Conservation (phyloP, 2,329 filamentous ascomycete species). For the Colletotrichum gigasporum region DNA sequence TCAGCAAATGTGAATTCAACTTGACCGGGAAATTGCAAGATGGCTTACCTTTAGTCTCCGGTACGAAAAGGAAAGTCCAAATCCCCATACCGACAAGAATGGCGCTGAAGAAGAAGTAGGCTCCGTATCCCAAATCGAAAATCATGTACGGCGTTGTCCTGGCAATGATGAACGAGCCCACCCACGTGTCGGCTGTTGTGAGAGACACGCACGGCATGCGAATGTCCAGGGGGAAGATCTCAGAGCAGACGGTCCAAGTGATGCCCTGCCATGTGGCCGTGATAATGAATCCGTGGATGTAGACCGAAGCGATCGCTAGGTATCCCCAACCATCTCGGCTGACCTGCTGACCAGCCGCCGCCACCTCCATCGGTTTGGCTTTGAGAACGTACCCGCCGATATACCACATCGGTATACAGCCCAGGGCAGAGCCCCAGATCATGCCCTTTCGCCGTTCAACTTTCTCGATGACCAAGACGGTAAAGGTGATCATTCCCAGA, state of each 20-base stretch:
- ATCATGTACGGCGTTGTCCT: conserved; percentile 52
- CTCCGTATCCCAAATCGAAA: conserved; percentile 53
- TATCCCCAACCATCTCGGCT: conserved; percentile 50
- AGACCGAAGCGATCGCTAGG: conserved; percentile 54
- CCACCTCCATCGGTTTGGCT: conserved; percentile 40
- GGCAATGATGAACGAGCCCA: conserved; percentile 50
- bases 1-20: not conserved
- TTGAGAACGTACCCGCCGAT: conserved; percentile 47
- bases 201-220: conserved; percentile 46
- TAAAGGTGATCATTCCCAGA: conserved; percentile 46
- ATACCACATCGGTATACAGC: conserved; percentile 48
- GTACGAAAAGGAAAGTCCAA: conserved; percentile 59
- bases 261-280: conserved; percentile 53
- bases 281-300: conserved; percentile 51
- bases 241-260: conserved; percentile 55
- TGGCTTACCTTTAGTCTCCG: conserved; percentile 57
- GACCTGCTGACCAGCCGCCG: conserved; percentile 56
- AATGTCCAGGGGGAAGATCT: conserved; percentile 54
- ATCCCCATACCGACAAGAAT: conserved; percentile 55
- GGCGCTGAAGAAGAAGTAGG: conserved; percentile 62
- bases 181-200: conserved; percentile 45
- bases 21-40: conserved; percentile 27
- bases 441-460: conserved; percentile 58
- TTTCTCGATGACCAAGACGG: conserved; percentile 56
- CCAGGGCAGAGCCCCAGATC: conserved; percentile 51